Percentiles rank a stretch among this genome's conserved stretches.
Evolutionary conservation across 139 green algal species (phyloP).

Genomic region (Gonium pectorale): DNA sequence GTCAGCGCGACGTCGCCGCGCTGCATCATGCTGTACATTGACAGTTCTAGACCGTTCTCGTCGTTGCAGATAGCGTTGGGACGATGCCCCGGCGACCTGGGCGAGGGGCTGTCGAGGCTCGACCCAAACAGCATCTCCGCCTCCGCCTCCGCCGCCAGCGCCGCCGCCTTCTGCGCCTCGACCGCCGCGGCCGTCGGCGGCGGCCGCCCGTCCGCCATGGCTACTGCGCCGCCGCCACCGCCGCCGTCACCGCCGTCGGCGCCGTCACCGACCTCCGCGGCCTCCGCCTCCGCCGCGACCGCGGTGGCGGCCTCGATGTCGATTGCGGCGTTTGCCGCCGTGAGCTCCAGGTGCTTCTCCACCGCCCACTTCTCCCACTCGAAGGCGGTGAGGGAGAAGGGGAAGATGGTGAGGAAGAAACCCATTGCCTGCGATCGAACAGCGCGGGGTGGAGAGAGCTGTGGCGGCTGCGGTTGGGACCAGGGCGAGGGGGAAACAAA

Average conservation of each 20-base stretch:
- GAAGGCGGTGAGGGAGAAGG: constrained; percentile 48
- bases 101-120: no score
- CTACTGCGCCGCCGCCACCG: neutral
- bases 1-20: no score
- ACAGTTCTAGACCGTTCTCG: no score
- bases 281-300: neutral
- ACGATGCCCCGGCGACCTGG: no score
- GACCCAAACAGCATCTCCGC: no score
- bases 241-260: neutral
- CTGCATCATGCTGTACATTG: no score
- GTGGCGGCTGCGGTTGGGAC: no score
- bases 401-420: constrained; percentile 49
- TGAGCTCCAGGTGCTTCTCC: constrained; percentile 1
- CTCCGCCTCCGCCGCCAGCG: no score
- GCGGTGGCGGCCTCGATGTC: constrained; percentile 21
- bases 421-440: constrained; percentile 29
- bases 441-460: neutral
- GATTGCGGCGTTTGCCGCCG: neutral
- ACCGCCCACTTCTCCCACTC: constrained; percentile 53
- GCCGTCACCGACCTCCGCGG: neutral
- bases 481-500: no score
- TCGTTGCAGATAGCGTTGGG: no score
- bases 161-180: no score
- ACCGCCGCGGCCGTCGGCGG: neutral
- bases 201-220: neutral